Conservation (phyloP, 2,329 filamentous ascomycete species). For the Tolypocladium ovalisporum region DNA sequence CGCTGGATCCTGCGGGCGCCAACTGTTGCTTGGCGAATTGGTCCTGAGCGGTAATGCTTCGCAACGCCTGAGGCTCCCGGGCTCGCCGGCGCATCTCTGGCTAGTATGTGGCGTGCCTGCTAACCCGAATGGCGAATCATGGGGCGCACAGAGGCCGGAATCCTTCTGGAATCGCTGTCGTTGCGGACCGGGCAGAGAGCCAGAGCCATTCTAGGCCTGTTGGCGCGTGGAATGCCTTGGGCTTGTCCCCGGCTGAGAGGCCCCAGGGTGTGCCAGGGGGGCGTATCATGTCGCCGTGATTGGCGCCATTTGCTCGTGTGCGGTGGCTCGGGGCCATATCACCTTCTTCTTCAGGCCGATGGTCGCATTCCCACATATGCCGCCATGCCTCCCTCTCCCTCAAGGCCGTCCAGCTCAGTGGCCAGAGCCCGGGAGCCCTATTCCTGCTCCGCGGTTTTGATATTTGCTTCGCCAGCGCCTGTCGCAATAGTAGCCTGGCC, state of each 20-base stretch:
- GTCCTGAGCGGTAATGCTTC: background rate
- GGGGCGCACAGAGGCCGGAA: slow-evolving; percentile 8
- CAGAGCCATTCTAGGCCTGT: slow-evolving; percentile 2
- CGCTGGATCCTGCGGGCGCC: background rate
- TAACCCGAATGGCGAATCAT: background rate
- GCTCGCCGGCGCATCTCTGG: slow-evolving; percentile 4
- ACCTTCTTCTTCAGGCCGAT: slow-evolving; percentile 25
- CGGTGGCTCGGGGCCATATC: slow-evolving; percentile 19
- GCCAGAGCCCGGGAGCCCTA: slow-evolving; percentile 8
- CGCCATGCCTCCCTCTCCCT: slow-evolving; percentile 10
- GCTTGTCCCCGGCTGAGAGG: background rate
- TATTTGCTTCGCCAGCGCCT: slow-evolving; percentile 7
- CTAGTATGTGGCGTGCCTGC: background rate
- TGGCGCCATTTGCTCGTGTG: slow-evolving; percentile 16
- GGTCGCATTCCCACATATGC: slow-evolving; percentile 21
- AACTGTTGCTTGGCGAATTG: background rate
- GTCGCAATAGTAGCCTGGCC: slow-evolving; percentile 8
- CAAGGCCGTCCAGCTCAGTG: slow-evolving; percentile 13
- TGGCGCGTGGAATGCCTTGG: slow-evolving; percentile 9
- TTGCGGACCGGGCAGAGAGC: slow-evolving; percentile 4
- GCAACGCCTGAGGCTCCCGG: slow-evolving; percentile 8
- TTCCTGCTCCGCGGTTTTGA: slow-evolving; percentile 5
- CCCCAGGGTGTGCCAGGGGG: slow-evolving; percentile 10
- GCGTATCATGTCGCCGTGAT: slow-evolving; percentile 18
- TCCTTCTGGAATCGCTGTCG: slow-evolving; percentile 16